Base-by-base conservation (phyloP, 2,329 filamentous ascomycete genomes). In the Knufia fluminis region DNA sequence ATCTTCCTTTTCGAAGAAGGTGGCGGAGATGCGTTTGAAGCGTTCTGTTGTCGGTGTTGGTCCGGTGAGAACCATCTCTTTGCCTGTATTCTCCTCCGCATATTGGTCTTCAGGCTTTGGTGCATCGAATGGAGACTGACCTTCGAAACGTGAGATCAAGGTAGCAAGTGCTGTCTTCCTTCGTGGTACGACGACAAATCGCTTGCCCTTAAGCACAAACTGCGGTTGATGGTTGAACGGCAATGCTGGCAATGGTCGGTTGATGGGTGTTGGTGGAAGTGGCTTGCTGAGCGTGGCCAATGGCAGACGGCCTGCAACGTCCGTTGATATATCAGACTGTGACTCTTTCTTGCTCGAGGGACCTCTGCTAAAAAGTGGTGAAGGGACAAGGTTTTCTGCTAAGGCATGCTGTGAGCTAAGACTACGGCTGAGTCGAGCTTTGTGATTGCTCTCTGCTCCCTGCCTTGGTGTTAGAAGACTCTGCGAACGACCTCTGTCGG, bases 71-170 rank as follows among this genome's bases (percentile, higher is more conserved):
- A 28, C 12, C 12, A 40, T 26, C 22, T 20, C 10, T n/a, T 39
- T 16, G 7, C 12, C 26, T 16, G 22, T 26, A 12, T 28, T 20
- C 6, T 26, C 22, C 9, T 19, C n/a, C n/a, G n/a, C n/a, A n/a
- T n/a, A n/a, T n/a, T n/a, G n/a, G n/a, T n/a, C n/a, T n/a, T n/a
- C 8, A 8, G 43, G 16, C 14, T 23, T 17, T 9, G 23, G 19
- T 14, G 39, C n/a, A 35, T 42, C 39, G 20, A 49, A 42, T 17
- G 56, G 57, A 7, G 51, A 36, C 9, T n/a, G 38, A 3, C 52
- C 55, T 51, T 59, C 57, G 28, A 51, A 57, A 28, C 44, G 47
- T 6, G 54, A 51, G 24, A 57, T 57, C 26, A 59, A 55, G 16
- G 55, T 56, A 14, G 55, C 52, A 14, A 59, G 47, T 3, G 54